Evolutionary conservation across 345 rosid genomes (phyloP), one percentile per base, ranked within the genome.

Genomic region (Eucalyptus sp.): DNA sequence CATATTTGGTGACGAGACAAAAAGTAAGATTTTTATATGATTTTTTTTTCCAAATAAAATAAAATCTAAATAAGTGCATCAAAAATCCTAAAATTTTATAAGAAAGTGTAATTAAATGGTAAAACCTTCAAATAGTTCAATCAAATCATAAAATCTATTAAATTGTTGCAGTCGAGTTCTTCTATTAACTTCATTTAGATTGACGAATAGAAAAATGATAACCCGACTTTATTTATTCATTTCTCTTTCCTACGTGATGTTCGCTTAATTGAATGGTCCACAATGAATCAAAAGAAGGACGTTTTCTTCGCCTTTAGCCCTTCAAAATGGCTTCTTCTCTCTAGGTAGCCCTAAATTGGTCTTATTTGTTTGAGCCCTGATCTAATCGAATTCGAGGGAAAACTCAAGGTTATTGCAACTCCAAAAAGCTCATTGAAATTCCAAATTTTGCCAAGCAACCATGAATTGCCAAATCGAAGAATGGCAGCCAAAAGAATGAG

Each of bases 101-200:
- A 68, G 6, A 5, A 10, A 68, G 4, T 31, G 6, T 8, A 5
- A 16, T 66, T 9, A 5, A 66, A 66, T 66, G 1, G 3, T 31
- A 31, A 31, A 8, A 31, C 6, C 5, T 66, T 15, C 10, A 66
- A 66, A 16, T n/a, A 16, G 5, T 8, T 8, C 11, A 66, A 66
- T 66, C 12, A 31, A 31, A 68, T 33, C 13, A 2, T 4, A 31
- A n/a, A 31, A 7, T 14, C 18, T 31, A 31, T 66, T 33, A 7
- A 14, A n/a, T 64, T 64, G 5, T 0, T 68, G 80, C 1, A 8
- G 5, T 16, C 2, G 8, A 16, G 2, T 17, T 68, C 3, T 18
- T 68, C 9, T 33, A 31, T 8, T 33, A 68, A n/a, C 22, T 68
- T 5, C 1, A 0, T 31, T 17, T 17, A 33, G 24, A 68, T 68